Evolutionary conservation across 805 yeast genomes (phyloP).

Genomic region (Metschnikowia gruessii): DNA sequence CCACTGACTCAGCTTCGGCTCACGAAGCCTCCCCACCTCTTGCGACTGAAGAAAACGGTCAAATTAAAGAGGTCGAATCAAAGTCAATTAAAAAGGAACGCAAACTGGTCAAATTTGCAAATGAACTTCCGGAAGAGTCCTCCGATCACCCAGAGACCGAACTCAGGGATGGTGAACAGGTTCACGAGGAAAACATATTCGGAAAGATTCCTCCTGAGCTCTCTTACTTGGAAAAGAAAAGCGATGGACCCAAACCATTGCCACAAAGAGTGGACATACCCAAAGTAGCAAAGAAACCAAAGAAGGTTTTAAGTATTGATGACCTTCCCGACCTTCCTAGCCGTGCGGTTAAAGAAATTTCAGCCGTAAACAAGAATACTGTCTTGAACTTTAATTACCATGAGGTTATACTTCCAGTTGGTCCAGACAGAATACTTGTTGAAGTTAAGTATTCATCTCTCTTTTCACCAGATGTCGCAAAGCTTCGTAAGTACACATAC

Average conservation of each 20-base stretch:
- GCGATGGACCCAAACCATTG: conserved; percentile 30
- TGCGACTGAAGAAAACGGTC: not conserved
- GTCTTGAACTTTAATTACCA: conserved; percentile 53
- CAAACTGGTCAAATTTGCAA: conserved; percentile 37
- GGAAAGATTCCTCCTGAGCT: conserved; percentile 43
- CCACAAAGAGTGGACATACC: conserved; percentile 12
- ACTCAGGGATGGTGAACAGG: not conserved
- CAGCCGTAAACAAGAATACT: conserved; percentile 41
- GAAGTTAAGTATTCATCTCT: conserved; percentile 58
- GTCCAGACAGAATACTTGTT: conserved; percentile 49
- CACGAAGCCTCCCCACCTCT: not conserved
- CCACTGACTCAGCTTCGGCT: not conserved
- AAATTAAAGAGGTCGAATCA: not conserved
- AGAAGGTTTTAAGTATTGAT: conserved; percentile 27
- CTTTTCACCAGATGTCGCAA: conserved; percentile 63
- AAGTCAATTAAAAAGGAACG: not conserved
- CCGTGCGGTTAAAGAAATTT: conserved; percentile 41
- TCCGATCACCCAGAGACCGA: not conserved
- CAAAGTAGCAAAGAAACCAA: conserved; percentile 13
- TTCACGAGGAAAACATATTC: conserved; percentile 30
- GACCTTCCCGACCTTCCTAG: conserved; percentile 50
- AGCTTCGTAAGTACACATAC: conserved; percentile 51
- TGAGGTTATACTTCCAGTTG: conserved; percentile 48
- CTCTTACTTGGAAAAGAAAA: conserved; percentile 31
- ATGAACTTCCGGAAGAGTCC: conserved; percentile 23